A percentile compares a stretch with the other conserved stretches of the same genome.
These are phyloP conservation scores for Phytophthora chlamydospora DNA, from an alignment of 352 stramenopile genomes.

Conservation along the genomic window DNA sequence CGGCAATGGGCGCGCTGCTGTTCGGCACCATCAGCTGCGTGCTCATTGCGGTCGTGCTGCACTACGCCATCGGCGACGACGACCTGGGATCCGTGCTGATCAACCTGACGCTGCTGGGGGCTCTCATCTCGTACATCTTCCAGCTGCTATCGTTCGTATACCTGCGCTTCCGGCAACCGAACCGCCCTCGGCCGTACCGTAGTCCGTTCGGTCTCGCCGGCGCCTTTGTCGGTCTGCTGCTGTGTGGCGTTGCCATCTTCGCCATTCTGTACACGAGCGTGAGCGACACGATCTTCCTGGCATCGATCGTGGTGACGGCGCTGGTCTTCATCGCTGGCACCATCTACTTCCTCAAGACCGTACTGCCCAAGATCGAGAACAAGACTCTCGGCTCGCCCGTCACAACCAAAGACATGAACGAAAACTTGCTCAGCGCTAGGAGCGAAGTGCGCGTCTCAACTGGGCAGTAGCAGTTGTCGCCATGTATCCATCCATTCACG, in stretches of 20 bases:
- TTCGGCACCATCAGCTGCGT: slow-evolving; percentile 46
- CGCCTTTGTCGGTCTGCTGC: slow-evolving; percentile 43
- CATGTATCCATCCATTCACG: too few relatives aligned
- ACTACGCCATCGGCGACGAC: slow-evolving; percentile 61
- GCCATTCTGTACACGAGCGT: slow-evolving; percentile 66
- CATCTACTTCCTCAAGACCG: slow-evolving; percentile 45
- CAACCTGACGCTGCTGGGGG: slow-evolving; percentile 43
- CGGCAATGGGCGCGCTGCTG: slow-evolving; percentile 51
- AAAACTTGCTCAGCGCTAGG: slow-evolving; percentile 33
- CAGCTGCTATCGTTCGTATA: slow-evolving; percentile 68
- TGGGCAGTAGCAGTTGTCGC: too few relatives aligned
- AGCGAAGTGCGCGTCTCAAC: slow-evolving; percentile 9
- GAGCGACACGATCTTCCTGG: slow-evolving; percentile 54
- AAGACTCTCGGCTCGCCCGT: slow-evolving; percentile 30
- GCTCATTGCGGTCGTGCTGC: slow-evolving; percentile 46
- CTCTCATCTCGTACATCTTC: slow-evolving; percentile 68
- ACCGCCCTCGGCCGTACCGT: slow-evolving; percentile 52
- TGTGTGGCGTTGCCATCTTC: slow-evolving; percentile 49
- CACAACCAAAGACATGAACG: slow-evolving; percentile 38
- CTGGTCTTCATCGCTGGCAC: slow-evolving; percentile 52
- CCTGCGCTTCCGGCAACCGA: slow-evolving; percentile 53
- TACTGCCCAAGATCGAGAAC: slow-evolving; percentile 49
- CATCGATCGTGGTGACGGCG: slow-evolving; percentile 50
- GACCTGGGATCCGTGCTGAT: slow-evolving; percentile 64
- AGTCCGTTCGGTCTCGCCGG: slow-evolving; percentile 55